Base-by-base conservation (phyloP, 2,329 filamentous ascomycete genomes). In the Macrophomina phaseolina region DNA sequence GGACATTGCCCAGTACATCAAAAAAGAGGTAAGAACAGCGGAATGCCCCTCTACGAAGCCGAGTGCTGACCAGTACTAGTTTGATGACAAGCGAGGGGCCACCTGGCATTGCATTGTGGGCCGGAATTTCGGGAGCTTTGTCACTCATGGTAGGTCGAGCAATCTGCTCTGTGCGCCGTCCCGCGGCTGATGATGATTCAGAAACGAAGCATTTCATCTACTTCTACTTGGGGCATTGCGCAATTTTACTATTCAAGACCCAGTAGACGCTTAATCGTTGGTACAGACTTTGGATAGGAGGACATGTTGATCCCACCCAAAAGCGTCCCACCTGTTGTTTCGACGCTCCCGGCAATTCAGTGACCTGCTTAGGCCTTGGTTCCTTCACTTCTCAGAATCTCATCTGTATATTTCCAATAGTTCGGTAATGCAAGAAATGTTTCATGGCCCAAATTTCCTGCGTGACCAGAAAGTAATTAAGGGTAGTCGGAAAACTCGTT, bases 141-240 rank as follows among this genome's bases (percentile, higher is more conserved):
- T 99, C 62, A 99, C 95, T 48, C 95, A 99, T 77, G 94, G 94
- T 97, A 87, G 69, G 87, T 70, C 52, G 58, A 38, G 34, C 9
- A 30, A 18, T 23, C 11, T 18, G 53, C 28, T 32, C 18, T 38
- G 23, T 30, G 32, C 52, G 18, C 53, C n/a, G 48, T 16, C 12
- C 36, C 56, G 45, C 65, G 76, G 52, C 76, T 76, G 40, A 76
- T 30, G 5, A 4, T 36, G 3, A 8, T 49, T 45, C 83, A 97
- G 95, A 98, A 81, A 98, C 95, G 34, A 98, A 98, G 84, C 95
- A 99, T 82, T 99, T 99, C 85, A 97, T 99, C 80, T 99, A 99
- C 85, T 99, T 99, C 85, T 99, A 99, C 84, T 91, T 99, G 68
- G 95, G 95, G 65, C 95, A 98, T 85, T 97, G 93, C 81, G 95